Evolutionary conservation across 2,329 filamentous ascomycete genomes (phyloP).

Genomic region (Fusarium sulawesiense): DNA sequence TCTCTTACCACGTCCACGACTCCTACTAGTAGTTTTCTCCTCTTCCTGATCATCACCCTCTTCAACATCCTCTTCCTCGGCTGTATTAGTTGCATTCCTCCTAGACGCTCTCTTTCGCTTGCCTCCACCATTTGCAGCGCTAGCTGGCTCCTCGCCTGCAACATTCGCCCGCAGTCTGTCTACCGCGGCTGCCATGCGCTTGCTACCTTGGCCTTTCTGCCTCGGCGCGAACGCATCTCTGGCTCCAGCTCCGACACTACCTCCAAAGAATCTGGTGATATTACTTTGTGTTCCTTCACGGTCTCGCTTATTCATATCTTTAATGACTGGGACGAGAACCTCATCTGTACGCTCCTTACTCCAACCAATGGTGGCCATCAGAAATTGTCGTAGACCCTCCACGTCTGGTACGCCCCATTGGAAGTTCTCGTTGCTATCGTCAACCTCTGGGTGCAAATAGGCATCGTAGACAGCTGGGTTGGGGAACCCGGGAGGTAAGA

Average conservation of each 20-base stretch:
- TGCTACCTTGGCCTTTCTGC: conserved; percentile 71
- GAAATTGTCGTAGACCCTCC: conserved; percentile 81
- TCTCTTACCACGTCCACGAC: conserved; percentile 35
- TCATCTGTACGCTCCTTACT: conserved; percentile 91
- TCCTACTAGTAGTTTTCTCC: conserved; percentile 3
- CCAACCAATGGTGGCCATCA: conserved; percentile 96
- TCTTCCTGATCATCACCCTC: conserved; percentile 29
- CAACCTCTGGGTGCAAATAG: conserved; percentile 88
- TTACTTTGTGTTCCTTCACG: conserved; percentile 94
- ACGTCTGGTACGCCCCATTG: conserved; percentile 97
- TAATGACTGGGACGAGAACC: conserved; percentile 92
- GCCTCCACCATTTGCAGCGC: conserved; percentile 17
- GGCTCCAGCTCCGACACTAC: conserved; percentile 75
- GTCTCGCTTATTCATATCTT: conserved; percentile 91
- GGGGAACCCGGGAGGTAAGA: conserved; percentile 84
- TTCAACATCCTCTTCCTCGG: conserved; percentile 33
- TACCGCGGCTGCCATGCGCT: conserved; percentile 81
- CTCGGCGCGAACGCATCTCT: conserved; percentile 77
- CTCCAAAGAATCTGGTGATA: conserved; percentile 92
- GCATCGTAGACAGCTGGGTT: conserved; percentile 81
- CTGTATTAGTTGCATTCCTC: conserved; percentile 26
- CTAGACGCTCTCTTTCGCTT: conserved; percentile 44
- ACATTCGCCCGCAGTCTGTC: conserved; percentile 66
- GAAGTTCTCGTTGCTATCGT: conserved; percentile 80
- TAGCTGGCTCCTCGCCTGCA: conserved; percentile 25